Percentiles rank a stretch among this genome's conserved stretches.
Evolutionary conservation across 306 rosid species (phyloP).

Genomic region (Mimosa pudica): DNA sequence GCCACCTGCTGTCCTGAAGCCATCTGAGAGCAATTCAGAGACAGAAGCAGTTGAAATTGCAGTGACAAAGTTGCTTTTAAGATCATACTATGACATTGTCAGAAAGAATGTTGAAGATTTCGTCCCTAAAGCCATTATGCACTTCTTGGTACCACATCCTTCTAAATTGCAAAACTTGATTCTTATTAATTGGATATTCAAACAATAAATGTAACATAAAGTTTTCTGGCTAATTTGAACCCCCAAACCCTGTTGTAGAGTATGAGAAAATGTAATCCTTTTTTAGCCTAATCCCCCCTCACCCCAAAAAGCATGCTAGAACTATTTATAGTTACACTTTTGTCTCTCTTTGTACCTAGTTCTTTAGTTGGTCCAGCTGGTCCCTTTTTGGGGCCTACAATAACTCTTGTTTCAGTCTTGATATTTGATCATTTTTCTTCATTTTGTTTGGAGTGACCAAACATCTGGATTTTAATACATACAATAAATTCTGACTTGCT

Average conservation of each 20-base stretch:
- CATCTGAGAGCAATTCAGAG: constrained; percentile 81
- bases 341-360: neutral
- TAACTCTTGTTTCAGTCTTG: neutral
- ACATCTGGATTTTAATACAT: constrained; percentile 20
- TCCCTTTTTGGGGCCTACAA: neutral
- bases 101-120: constrained; percentile 87
- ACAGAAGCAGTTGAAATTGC: constrained; percentile 78
- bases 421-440: constrained; percentile 20
- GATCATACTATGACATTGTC: constrained; percentile 92
- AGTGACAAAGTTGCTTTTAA: constrained; percentile 78
- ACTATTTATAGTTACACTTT: constrained; percentile 15
- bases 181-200: neutral
- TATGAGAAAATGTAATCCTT: constrained; percentile 3
- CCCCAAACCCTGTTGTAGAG: neutral
- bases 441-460: constrained; percentile 27
- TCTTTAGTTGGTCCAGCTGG: constrained; percentile 7
- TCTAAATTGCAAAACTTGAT: neutral
- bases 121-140: constrained; percentile 95
- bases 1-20: constrained; percentile 95
- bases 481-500: constrained; percentile 24
- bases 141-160: constrained; percentile 80
- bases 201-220: constrained; percentile 11
- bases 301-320: neutral
- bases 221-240: constrained; percentile 18
- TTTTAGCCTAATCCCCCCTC: neutral